These are phyloP conservation scores for Nakataea oryzae DNA, from an alignment of 2,329 filamentous ascomycete species.

Conservation along the genomic window DNA sequence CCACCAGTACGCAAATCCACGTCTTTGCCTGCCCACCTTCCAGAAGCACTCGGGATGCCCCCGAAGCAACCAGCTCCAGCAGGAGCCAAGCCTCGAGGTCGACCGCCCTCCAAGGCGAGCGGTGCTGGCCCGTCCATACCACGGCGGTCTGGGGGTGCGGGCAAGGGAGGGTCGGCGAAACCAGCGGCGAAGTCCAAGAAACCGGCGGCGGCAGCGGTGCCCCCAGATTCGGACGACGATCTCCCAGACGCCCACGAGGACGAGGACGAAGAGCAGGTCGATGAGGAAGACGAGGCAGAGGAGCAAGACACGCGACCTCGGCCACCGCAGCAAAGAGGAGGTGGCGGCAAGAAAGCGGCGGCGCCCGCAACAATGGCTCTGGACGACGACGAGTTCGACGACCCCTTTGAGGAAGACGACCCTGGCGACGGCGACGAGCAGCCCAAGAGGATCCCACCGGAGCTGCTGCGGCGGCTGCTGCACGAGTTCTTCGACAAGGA, in stretches of 20 bases:
- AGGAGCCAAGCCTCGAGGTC: slow-evolving; percentile 1
- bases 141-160: background rate
- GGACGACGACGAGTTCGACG: slow-evolving; percentile 9
- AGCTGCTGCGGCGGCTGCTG: slow-evolving; percentile 65
- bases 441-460: slow-evolving; percentile 52
- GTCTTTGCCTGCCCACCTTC: background rate
- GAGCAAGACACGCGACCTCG: background rate
- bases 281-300: background rate
- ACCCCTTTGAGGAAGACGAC: slow-evolving; percentile 8
- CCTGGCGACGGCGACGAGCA: slow-evolving; percentile 20
- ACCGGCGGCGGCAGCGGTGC: background rate
- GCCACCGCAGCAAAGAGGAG: slow-evolving; percentile 7
- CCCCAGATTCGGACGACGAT: background rate
- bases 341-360: slow-evolving; percentile 10
- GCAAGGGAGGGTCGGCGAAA: slow-evolving; percentile 5
- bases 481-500: slow-evolving; percentile 69
- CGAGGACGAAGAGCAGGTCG: background rate
- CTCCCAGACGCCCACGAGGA: background rate
- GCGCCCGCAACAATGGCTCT: slow-evolving; percentile 4
- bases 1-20: background rate
- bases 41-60: slow-evolving; percentile 23
- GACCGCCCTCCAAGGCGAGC: slow-evolving; percentile 11
- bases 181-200: slow-evolving; percentile 2
- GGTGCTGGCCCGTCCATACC: background rate
- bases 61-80: slow-evolving; percentile 20